Conservation (phyloP, 73 alveolate species). For the Tetrahymena malaccensis region DNA sequence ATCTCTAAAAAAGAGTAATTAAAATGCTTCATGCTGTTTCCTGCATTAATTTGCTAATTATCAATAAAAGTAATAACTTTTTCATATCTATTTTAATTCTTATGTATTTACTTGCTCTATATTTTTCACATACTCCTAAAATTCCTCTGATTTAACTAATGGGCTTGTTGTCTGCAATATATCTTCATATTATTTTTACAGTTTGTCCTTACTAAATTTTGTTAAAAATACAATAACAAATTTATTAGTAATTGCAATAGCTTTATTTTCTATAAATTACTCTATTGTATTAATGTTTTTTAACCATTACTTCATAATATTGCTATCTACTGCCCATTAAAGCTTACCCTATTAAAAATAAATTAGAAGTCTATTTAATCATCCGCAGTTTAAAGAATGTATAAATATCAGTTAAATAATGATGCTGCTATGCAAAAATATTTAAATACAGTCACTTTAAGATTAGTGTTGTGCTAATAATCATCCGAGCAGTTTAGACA, state of each 20-base stretch:
- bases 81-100: neutral
- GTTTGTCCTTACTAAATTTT: neutral
- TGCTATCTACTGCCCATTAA: neutral
- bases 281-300: neutral
- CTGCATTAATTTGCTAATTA: neutral
- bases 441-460: neutral
- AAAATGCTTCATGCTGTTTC: neutral
- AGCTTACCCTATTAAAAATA: neutral
- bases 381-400: neutral
- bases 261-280: neutral
- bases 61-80: neutral
- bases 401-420: neutral
- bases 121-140: neutral
- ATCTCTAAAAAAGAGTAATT: neutral
- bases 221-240: neutral
- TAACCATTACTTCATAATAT: neutral
- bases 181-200: neutral
- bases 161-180: neutral
- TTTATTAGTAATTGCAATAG: neutral
- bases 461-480: neutral
- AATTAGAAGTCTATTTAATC: neutral
- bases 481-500: neutral
- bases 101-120: neutral
- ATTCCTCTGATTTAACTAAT: neutral
- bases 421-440: neutral